Conservation (phyloP, 2,329 filamentous ascomycete species). For the Parastagonospora nodorum region DNA sequence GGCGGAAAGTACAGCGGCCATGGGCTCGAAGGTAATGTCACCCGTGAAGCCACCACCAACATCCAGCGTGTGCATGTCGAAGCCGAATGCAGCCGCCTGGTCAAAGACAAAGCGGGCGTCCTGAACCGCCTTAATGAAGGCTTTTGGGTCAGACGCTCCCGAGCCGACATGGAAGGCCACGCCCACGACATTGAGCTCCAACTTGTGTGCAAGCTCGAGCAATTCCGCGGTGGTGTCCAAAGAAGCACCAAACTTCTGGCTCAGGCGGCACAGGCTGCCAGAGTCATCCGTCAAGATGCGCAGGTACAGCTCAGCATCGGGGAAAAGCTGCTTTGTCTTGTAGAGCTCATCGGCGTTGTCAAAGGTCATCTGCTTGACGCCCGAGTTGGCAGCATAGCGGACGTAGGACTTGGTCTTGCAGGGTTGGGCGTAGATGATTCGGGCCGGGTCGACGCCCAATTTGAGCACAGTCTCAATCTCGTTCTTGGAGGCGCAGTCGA, state of each 20-base stretch:
- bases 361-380: conserved; percentile 98
- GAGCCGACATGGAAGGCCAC: conserved; percentile 99
- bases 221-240: conserved; percentile 80
- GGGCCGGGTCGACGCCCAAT: conserved; percentile 80
- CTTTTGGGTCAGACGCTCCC: conserved; percentile 88
- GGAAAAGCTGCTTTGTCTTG: conserved; percentile 94
- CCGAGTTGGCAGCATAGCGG: conserved; percentile 80
- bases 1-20: conserved; percentile 78
- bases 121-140: conserved; percentile 87
- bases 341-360: conserved; percentile 97
- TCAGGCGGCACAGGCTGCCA: conserved; percentile 89
- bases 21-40: conserved; percentile 89
- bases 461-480: conserved; percentile 92
- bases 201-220: conserved; percentile 76
- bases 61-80: conserved; percentile 83
- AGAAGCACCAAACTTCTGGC: conserved; percentile 95
- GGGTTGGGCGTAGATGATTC: conserved; percentile 98
- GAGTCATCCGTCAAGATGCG: conserved; percentile 97
- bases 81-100: conserved; percentile 77
- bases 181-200: conserved; percentile 89
- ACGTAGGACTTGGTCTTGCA: conserved; percentile 99
- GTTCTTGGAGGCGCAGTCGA: conserved; percentile 96
- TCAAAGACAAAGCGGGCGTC: conserved; percentile 91
- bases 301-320: conserved; percentile 86
- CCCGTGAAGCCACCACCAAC: conserved; percentile 92